A percentile compares a stretch with the other conserved stretches of the same genome.
phyloP scores from a whole-genome alignment of 2,329 filamentous ascomycete genomes.

The Aspergillus oerlinghausenensis region DNA sequence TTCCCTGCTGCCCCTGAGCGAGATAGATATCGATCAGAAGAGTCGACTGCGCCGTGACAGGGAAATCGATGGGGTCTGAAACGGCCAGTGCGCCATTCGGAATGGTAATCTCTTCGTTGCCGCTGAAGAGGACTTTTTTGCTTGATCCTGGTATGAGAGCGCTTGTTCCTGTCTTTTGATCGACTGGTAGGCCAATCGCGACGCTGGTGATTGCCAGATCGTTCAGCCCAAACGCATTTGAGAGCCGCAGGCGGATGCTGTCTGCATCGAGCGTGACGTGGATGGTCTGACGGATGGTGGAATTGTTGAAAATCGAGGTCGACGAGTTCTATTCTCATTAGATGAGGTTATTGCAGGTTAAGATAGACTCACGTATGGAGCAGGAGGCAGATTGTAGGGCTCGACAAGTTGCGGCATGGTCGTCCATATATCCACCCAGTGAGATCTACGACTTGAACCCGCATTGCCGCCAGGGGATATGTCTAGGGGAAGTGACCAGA shows the following conservation, averaged over 20 bases:
- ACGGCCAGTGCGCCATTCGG: slow-evolving; percentile 56
- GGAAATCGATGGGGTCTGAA: slow-evolving; percentile 58
- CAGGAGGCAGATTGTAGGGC: slow-evolving; percentile 55
- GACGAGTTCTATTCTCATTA: slow-evolving; percentile 45
- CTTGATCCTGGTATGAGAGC: slow-evolving; percentile 51
- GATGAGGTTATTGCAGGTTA: slow-evolving; percentile 3
- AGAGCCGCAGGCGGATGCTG: slow-evolving; percentile 58
- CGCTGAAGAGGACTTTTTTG: slow-evolving; percentile 55
- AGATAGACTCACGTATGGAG: slow-evolving; percentile 50
- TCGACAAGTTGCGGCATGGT: slow-evolving; percentile 64
- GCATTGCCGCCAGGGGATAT: background rate
- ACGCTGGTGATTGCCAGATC: slow-evolving; percentile 57
- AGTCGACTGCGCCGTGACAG: slow-evolving; percentile 47
- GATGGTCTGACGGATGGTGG: slow-evolving; percentile 63
- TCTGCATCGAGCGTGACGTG: slow-evolving; percentile 54
- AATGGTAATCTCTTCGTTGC: slow-evolving; percentile 47
- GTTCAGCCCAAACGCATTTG: slow-evolving; percentile 60
- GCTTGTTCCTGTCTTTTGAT: slow-evolving; percentile 43
- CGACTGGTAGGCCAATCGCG: slow-evolving; percentile 52
- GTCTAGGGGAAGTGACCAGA: background rate
- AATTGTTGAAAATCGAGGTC: slow-evolving; percentile 53
- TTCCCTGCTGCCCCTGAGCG: slow-evolving; percentile 51
- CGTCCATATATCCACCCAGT: slow-evolving; percentile 62
- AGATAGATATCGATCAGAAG: slow-evolving; percentile 58
- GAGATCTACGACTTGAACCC: slow-evolving; percentile 12